Evolutionary conservation across 2,329 filamentous ascomycete genomes (phyloP), one percentile per base, ranked within the genome.

Genomic region (Capronia americana): DNA sequence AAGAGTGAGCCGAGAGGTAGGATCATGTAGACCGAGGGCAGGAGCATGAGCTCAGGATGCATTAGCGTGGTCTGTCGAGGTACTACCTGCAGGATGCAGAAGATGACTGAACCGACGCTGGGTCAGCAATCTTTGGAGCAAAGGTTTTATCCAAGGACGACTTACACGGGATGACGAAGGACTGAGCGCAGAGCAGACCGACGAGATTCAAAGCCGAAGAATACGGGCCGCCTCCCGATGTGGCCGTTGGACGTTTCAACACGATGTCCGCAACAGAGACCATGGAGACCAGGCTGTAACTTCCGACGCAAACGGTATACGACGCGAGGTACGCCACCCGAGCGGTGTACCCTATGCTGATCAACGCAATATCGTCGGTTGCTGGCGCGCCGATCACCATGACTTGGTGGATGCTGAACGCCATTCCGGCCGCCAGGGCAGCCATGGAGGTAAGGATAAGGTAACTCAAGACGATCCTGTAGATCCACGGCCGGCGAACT

Each of bases 101-200:
- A 70, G 41, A 70, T 64, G 63, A 70, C 68, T 70, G 38, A 14
- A 28, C 28, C 44, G 24, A 38, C 38, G 26, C 7, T 38, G 57
- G 11, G 44, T 64, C 51, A 64, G 26, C 24, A 56, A 12, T 12
- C 12, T 11, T 11, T 30, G 14, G 23, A 24, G 55, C 38, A 4
- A 4, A 12, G n/a, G 23, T n/a, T 34, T 11, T n/a, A 24, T 17
- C 17, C 57, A 14, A 23, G 50, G 11, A 38, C 20, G 14, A 63
- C 68, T 70, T 54, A 70, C 68, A 67, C n/a, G 68, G 68, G 8
- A 70, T 60, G 38, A 65, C 54, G 46, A 67, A 70, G 11, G 68
- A 70, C 41, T 70, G 68, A 23, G 61, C 65, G 51, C 68, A 65
- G 26, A 70, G 46, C 23, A 70, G 51, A 20, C 63, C 68, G 20